Evolutionary conservation across 176 grass and related monocot genomes (phyloP).

Genomic region (Coix lacrymajobi): DNA sequence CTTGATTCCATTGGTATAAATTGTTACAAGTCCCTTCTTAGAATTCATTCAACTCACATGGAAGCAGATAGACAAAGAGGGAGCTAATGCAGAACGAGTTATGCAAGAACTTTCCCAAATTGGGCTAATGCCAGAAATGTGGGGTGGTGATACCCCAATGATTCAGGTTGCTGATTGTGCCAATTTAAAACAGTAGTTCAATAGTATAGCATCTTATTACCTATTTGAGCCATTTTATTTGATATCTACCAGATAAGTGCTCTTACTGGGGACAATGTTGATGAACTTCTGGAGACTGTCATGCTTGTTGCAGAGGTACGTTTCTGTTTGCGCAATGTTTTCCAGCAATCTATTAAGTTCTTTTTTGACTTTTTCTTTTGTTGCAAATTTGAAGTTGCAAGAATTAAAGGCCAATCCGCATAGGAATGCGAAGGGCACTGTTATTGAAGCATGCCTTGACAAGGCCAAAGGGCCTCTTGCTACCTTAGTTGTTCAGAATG

Average conservation of each 20-base stretch:
- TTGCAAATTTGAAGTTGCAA: conserved; percentile 71
- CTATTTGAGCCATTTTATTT: conserved; percentile 35
- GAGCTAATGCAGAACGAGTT: conserved; percentile 73
- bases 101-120: conserved; percentile 96
- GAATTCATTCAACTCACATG: conserved; percentile 19
- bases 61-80: conserved; percentile 85
- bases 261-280: conserved; percentile 89
- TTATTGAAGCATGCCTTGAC: conserved; percentile 89
- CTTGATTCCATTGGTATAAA: not conserved
- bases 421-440: conserved; percentile 93
- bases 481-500: conserved; percentile 91
- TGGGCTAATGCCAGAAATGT: conserved; percentile 87
- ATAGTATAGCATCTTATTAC: conserved; percentile 25
- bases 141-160: conserved; percentile 93
- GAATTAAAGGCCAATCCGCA: conserved; percentile 96
- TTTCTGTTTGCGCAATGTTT: conserved; percentile 12
- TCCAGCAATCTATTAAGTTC: conserved; percentile 14
- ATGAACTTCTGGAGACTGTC: conserved; percentile 88
- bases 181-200: conserved; percentile 19
- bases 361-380: conserved; percentile 26
- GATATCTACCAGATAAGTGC: conserved; percentile 71
- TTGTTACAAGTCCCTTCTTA: not conserved
- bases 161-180: conserved; percentile 62
- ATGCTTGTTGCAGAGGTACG: conserved; percentile 96
- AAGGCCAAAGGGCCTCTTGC: conserved; percentile 84